Base-by-base conservation (phyloP, 352 stramenopile genomes). In the Globisporangium ultimum region DNA sequence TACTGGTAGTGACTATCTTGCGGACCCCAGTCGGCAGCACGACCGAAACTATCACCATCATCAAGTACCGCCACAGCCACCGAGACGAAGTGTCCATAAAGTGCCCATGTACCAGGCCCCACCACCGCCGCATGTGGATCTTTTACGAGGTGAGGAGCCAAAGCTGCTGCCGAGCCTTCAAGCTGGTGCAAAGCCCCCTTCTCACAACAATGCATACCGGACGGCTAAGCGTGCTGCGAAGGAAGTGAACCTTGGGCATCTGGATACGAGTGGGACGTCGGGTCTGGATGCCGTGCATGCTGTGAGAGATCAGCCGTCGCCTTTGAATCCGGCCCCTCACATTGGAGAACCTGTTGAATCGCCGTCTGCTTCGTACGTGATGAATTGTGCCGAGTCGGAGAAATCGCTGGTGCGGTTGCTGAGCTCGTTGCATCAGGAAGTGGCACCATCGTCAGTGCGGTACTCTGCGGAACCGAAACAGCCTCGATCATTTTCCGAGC, bases 331-430 rank as follows among this genome's bases (percentile, higher is more conserved):
- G 14, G 3, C 34, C 13, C 28, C 28, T 10, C 43, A 60, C 46
- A 13, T n/a, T 4, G 34, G 54, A 15, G 43, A 54, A 34, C 60
- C 60, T 2, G n/a, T 61, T 9, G 53, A 80, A 11, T 90, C 78
- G 0, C 78, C 80, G 8, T 80, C 80, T 13, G 78, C 78, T 1
- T 63, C 68, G 0, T 75, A 78, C 43, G 74, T 88, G 36, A 46
- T 90, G 52, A 87, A 88, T 63, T 90, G 78, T 48, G 67, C 64
- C 4, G 77, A 88, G 53, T 91, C 81, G 43, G 77, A 88, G 49
- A 84, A 88, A 22, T 89, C 82, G 38, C 53, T 91, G 17, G 82
- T 89, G 18, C 58, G 72, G 17, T 55, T 88, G 24, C 56, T 91
- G 34, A 88, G 68, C 45, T 80, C 79, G 43, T 51, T 91, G 48